A percentile compares a stretch with the other conserved stretches of the same genome.
Evolutionary conservation across 805 yeast genomes (phyloP).

Genomic region (Lipomyces yamadae): DNA sequence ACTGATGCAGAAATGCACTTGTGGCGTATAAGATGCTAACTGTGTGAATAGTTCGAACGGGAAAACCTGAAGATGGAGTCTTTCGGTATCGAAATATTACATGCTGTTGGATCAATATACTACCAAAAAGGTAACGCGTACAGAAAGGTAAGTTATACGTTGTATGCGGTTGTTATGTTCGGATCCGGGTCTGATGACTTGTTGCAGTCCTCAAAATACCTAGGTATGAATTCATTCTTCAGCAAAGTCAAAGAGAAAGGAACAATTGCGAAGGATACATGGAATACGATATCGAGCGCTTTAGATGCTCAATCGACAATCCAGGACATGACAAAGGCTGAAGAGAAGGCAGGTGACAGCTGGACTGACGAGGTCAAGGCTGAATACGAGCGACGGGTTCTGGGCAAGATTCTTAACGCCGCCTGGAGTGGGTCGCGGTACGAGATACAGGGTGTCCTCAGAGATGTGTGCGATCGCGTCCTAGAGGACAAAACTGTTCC

Average conservation of each 20-base stretch:
- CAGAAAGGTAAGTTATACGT: conserved; percentile 62
- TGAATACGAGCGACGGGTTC: conserved; percentile 77
- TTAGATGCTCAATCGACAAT: conserved; percentile 82
- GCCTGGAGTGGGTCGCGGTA: conserved; percentile 94
- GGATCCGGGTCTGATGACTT: conserved; percentile 48
- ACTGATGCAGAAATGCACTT: no score
- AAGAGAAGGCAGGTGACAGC: conserved; percentile 61
- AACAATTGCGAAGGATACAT: conserved; percentile 78
- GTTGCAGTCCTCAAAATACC: conserved; percentile 67
- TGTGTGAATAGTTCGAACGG: conserved; percentile 58
- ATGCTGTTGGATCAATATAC: conserved; percentile 80
- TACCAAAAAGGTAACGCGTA: conserved; percentile 73
- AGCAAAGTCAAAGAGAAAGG: conserved; percentile 85
- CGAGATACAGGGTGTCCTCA: conserved; percentile 78
- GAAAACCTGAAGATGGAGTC: conserved; percentile 92
- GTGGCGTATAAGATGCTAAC: neutral
- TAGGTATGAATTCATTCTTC: conserved; percentile 85
- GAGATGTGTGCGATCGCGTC: conserved; percentile 81
- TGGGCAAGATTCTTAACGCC: conserved; percentile 89
- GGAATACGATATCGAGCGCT: conserved; percentile 78
- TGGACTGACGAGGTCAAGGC: conserved; percentile 66
- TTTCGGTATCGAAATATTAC: conserved; percentile 85
- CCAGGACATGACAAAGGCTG: conserved; percentile 75
- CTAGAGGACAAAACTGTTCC: conserved; percentile 69
- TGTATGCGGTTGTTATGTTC: neutral